These are phyloP conservation scores for Cyclostephanos invisitatus DNA, from an alignment of 108 stramenopile genomes.

Conservation along the genomic window DNA sequence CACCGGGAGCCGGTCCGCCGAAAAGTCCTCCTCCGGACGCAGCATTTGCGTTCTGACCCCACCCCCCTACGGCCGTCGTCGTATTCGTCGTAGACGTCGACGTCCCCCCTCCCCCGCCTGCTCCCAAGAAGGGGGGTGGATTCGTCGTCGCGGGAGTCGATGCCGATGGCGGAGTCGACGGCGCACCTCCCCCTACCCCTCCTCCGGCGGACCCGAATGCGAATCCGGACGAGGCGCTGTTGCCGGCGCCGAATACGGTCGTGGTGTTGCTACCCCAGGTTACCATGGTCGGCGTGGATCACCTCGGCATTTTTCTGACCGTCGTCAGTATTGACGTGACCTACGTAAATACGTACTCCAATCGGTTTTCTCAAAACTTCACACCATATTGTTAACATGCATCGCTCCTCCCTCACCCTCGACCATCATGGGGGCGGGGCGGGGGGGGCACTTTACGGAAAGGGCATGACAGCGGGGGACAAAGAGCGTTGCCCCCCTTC, in stretches of 20 bases:
- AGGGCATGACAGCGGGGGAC: too few relatives aligned
- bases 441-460: too few relatives aligned
- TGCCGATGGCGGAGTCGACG: constrained; percentile 28
- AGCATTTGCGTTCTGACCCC: constrained; percentile 10
- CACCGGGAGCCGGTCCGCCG: constrained; percentile 12
- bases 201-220: neutral
- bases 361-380: too few relatives aligned
- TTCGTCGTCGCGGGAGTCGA: constrained; percentile 18
- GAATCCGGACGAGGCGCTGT: constrained; percentile 15
- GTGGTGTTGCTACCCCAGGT: constrained; percentile 50
- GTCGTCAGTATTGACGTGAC: too few relatives aligned
- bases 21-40: constrained; percentile 23
- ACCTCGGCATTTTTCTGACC: too few relatives aligned
- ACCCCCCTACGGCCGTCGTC: constrained; percentile 7
- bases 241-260: constrained; percentile 33
- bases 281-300: too few relatives aligned
- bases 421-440: too few relatives aligned
- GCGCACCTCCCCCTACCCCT: neutral
- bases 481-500: too few relatives aligned
- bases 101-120: neutral
- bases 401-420: too few relatives aligned
- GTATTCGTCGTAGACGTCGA: constrained; percentile 9
- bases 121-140: constrained; percentile 12
- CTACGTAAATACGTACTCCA: too few relatives aligned
- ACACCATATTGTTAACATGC: too few relatives aligned